A percentile compares a stretch with the other conserved stretches of the same genome.
These are phyloP conservation scores for Mortierella sp. DNA, from an alignment of 371 early-diverging fungal species.

Conservation along the genomic window DNA sequence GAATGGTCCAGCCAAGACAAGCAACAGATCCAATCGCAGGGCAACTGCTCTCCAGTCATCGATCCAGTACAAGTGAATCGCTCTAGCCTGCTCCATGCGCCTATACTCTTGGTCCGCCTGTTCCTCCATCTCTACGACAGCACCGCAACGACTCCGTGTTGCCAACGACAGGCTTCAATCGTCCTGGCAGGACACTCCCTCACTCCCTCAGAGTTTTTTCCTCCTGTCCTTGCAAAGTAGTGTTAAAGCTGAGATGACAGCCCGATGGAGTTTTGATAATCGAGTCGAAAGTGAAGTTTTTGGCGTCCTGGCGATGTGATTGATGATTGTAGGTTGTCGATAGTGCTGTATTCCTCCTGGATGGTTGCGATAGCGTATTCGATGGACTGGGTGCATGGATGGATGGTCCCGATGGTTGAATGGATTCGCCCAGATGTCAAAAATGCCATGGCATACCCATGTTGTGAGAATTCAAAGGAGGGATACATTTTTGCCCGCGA, in stretches of 20 bases:
- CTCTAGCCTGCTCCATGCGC: neutral
- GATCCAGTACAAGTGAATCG: neutral
- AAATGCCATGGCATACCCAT: slow-evolving; percentile 14
- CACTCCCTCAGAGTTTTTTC: neutral
- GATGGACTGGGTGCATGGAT: neutral
- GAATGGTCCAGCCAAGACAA: slow-evolving; percentile 2
- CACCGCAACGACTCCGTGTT: no score
- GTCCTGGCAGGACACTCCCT: neutral
- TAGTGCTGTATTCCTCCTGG: neutral
- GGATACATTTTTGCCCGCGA: neutral
- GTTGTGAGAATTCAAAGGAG: slow-evolving; percentile 14
- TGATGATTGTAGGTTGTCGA: neutral
- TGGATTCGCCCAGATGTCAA: no score
- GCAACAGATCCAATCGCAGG: neutral
- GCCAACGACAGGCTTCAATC: no score
- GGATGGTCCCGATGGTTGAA: no score
- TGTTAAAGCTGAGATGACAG: neutral
- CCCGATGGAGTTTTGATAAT: neutral
- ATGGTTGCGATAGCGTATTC: neutral
- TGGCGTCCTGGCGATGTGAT: neutral
- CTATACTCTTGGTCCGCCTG: neutral
- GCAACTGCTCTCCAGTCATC: neutral
- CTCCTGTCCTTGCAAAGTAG: neutral
- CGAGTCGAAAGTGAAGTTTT: neutral
- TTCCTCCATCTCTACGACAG: neutral